phyloP scores from a whole-genome alignment of 257 asterid species.

The Mentha longifolia region DNA sequence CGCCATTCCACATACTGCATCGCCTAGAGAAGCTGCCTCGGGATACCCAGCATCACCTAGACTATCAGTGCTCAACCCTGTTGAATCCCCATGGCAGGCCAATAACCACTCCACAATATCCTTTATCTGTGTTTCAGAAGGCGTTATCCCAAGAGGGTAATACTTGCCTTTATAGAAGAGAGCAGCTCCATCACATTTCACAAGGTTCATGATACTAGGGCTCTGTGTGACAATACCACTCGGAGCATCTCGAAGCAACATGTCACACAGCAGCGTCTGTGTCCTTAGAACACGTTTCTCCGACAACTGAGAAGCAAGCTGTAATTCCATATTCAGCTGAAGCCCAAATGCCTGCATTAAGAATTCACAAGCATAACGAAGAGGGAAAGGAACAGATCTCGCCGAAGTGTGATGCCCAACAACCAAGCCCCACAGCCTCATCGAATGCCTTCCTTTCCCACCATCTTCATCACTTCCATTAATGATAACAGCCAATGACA shows the following conservation, averaged over 20 bases:
- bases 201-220: constrained; percentile 63
- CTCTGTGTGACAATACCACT: constrained; percentile 57
- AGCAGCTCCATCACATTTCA: constrained; percentile 70
- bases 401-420: constrained; percentile 65
- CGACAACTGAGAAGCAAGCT: constrained; percentile 52
- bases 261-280: constrained; percentile 63
- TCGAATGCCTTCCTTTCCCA: constrained; percentile 44
- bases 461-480: constrained; percentile 51
- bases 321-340: constrained; percentile 63
- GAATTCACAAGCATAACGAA: constrained; percentile 65
- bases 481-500: constrained; percentile 56
- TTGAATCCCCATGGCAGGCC: constrained; percentile 55
- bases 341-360: constrained; percentile 68
- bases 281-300: constrained; percentile 55
- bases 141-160: constrained; percentile 58
- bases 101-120: constrained; percentile 58
- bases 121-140: constrained; percentile 53
- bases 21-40: constrained; percentile 56
- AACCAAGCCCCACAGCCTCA: constrained; percentile 68
- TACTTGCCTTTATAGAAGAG: constrained; percentile 53
- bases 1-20: constrained; percentile 74
- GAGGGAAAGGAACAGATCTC: constrained; percentile 57
- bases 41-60: constrained; percentile 61
- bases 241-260: constrained; percentile 65
- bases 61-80: constrained; percentile 71